Percentiles rank a stretch among this genome's conserved stretches.
These are phyloP conservation scores for Melanogaster broomeanus DNA, from an alignment of 768 basidiomycete species.

Conservation along the genomic window DNA sequence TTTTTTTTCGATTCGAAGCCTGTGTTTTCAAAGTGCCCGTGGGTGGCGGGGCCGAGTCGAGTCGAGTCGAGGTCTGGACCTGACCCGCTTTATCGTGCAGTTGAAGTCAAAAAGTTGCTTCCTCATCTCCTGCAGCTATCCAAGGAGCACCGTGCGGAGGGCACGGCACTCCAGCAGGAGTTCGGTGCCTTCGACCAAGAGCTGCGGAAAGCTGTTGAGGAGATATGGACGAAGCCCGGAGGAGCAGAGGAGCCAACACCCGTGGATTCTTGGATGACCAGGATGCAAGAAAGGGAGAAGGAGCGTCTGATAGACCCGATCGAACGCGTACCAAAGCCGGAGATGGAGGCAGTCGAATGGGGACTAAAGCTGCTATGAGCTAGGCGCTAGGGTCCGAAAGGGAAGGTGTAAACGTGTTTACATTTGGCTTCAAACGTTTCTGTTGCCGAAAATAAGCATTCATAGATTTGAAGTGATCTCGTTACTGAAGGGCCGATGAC, in stretches of 20 bases:
- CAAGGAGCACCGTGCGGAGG: slow-evolving; percentile 67
- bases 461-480: not conserved
- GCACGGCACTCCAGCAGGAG: slow-evolving; percentile 60
- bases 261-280: slow-evolving; percentile 48
- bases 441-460: not conserved
- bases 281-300: slow-evolving; percentile 57
- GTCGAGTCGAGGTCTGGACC: not conserved
- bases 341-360: slow-evolving; percentile 23
- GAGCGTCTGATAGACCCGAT: slow-evolving; percentile 48
- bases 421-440: not conserved
- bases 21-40: no score
- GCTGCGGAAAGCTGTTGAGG: slow-evolving; percentile 56
- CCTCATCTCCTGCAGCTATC: slow-evolving; percentile 79
- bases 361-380: slow-evolving; percentile 21
- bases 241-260: slow-evolving; percentile 25
- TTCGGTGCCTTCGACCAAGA: slow-evolving; percentile 58
- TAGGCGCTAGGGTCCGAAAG: not conserved
- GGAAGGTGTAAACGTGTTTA: not conserved
- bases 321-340: slow-evolving; percentile 56
- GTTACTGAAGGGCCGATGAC: no score
- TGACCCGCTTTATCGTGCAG: slow-evolving; percentile 40
- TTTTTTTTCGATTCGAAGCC: no score
- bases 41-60: no score
- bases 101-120: slow-evolving; percentile 64
- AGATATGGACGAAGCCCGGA: slow-evolving; percentile 58